Evolutionary conservation across 495 filamentous ascomycete genomes (phyloP), one percentile per base, ranked within the genome.

Genomic region (Corynascus novoguineensis): DNA sequence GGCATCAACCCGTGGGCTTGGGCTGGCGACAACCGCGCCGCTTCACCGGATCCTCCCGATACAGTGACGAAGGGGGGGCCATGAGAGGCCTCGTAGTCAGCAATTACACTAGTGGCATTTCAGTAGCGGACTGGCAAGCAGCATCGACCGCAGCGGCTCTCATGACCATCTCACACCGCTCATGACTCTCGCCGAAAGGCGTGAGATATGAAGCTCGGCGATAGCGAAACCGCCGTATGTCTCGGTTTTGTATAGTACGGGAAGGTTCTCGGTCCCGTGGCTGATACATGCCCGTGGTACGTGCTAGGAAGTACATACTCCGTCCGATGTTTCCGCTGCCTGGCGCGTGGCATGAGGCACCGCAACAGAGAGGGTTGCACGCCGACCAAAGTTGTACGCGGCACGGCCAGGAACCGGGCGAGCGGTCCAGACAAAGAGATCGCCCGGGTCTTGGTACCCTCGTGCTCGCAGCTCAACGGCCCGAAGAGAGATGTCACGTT

Each of bases 301-400:
- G n/a, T n/a, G n/a, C n/a, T n/a, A n/a, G n/a, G n/a, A 1, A 17
- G 29, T 31, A 31, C 29, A 21, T 17, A n/a, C n/a, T 25, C 35
- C 51, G 38, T 54, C 51, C 38, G 51, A 44, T 44, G 27, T 35
- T 19, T 42, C 50, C 35, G 51, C 5, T 54, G 51, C 38, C 38
- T 45, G 38, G 37, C 38, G 27, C 27, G 38, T 32, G 38, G 40
- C 28, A 54, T 54, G 28, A 38, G 28, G 51, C 29, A 21, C 38
- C 32, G 11, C 14, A n/a, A 54, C 35, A 40, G 38, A 44, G 19
- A 6, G 40, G 15, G 17, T 0, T 31, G 37, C 35, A 28, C 12
- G 2, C 5, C 24, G 11, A 5, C 32, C 49, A 40, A 14, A 24
- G 15, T 17, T 28, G 19, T 10, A 52, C n/a, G 37, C 51, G 38